A percentile compares a stretch with the other conserved stretches of the same genome.
phyloP scores from a whole-genome alignment of 2,329 filamentous ascomycete species.

The Epichloe uncinata region DNA sequence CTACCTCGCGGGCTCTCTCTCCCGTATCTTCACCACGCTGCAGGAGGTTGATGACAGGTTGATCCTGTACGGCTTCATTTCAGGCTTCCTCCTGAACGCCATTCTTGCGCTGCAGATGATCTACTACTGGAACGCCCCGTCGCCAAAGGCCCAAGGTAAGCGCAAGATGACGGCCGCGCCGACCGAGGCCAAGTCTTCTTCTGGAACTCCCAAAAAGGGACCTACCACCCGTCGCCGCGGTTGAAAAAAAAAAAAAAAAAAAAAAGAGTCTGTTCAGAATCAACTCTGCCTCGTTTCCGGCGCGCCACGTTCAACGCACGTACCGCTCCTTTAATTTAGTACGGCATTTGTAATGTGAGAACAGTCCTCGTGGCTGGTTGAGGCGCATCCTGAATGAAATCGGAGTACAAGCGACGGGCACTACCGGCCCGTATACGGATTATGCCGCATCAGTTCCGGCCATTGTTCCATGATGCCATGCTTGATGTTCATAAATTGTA shows the following conservation, averaged over 20 bases:
- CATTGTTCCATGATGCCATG: no score
- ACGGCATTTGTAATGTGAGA: no score
- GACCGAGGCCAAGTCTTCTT: constrained; percentile 15
- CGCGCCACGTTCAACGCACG: background rate
- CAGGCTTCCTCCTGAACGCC: constrained; percentile 79
- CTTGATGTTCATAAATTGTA: no score
- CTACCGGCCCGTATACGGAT: no score
- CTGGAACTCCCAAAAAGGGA: constrained; percentile 25
- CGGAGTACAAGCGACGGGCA: no score
- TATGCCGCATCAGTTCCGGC: no score
- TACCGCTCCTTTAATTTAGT: background rate
- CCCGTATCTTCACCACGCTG: constrained; percentile 92
- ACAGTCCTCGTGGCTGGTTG: no score
- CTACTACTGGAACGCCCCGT: constrained; percentile 81
- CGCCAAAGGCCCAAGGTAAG: constrained; percentile 32
- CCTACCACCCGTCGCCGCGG: constrained; percentile 31
- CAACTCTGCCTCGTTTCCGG: background rate
- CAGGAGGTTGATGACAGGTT: constrained; percentile 96
- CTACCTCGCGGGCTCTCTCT: constrained; percentile 84
- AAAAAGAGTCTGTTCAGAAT: background rate
- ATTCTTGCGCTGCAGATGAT: constrained; percentile 83
- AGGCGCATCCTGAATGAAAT: no score
- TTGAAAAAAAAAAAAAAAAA: constrained; percentile 9
- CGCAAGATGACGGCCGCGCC: constrained; percentile 19
- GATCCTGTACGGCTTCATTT: constrained; percentile 88